Percentiles rank a stretch among this genome's conserved stretches.
phyloP scores from a whole-genome alignment of 202 grass and related monocot species.

The Zoysia matrella region DNA sequence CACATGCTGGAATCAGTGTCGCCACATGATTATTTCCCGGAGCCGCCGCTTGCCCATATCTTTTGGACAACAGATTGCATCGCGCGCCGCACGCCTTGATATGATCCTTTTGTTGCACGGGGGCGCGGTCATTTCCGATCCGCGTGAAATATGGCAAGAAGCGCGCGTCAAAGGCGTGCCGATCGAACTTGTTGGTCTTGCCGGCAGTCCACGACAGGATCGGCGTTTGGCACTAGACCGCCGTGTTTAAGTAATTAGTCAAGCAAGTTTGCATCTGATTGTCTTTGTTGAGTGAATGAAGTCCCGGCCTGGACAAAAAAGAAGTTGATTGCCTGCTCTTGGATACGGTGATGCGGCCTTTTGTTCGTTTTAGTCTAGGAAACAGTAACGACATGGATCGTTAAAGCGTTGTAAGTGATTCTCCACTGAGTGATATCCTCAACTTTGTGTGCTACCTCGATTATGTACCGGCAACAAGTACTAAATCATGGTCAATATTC shows the following conservation, averaged over 20 bases:
- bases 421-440: neutral
- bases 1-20: neutral
- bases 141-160: constrained; percentile 34
- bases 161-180: constrained; percentile 34
- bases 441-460: neutral
- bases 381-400: neutral
- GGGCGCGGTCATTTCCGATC: no score
- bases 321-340: constrained; percentile 3
- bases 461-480: neutral
- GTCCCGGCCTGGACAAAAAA: neutral
- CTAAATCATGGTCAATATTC: neutral
- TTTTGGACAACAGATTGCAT: constrained; percentile 3
- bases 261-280: neutral
- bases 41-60: neutral
- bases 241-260: constrained; percentile 22
- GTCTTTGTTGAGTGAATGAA: constrained; percentile 4
- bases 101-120: neutral
- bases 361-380: neutral
- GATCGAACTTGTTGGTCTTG: neutral
- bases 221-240: constrained; percentile 5
- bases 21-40: neutral
- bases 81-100: neutral
- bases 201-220: constrained; percentile 3
- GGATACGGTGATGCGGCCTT: neutral
- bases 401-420: neutral